Percentiles rank a stretch among this genome's conserved stretches.
Evolutionary conservation across 2,329 filamentous ascomycete genomes (phyloP).

Genomic region (Botrytis deweyae): DNA sequence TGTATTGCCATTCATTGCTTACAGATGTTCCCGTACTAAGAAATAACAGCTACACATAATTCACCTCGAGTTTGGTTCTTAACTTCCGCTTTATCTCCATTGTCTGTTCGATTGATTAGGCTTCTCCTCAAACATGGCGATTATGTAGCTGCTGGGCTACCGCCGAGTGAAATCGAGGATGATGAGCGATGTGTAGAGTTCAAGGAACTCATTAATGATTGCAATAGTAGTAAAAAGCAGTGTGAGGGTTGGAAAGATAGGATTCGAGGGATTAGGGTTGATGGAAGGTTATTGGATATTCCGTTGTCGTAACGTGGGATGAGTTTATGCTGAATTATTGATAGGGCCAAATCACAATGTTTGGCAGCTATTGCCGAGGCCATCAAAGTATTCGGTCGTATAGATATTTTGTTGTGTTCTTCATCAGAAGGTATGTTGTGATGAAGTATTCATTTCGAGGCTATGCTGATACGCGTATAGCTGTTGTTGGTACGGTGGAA

Average conservation of each 20-base stretch:
- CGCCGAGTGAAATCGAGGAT: constrained; percentile 75
- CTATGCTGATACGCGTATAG: constrained; percentile 44
- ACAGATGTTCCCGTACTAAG: constrained; percentile 23
- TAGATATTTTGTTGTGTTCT: constrained; percentile 90
- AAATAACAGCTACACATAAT: constrained; percentile 54
- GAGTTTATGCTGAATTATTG: neutral
- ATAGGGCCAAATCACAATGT: constrained; percentile 40
- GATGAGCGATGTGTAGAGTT: constrained; percentile 76
- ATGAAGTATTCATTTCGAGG: too few species aligned
- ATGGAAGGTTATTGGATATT: constrained; percentile 45
- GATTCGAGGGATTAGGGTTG: constrained; percentile 64
- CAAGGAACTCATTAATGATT: constrained; percentile 72
- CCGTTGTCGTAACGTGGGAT: neutral
- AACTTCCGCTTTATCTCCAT: constrained; percentile 80
- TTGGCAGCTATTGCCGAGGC: constrained; percentile 82
- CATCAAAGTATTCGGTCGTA: constrained; percentile 75
- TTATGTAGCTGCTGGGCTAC: constrained; percentile 80
- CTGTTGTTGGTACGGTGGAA: constrained; percentile 86
- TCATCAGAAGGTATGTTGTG: constrained; percentile 69
- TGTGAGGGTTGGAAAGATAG: constrained; percentile 79
- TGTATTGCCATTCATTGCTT: neutral
- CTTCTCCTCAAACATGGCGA: constrained; percentile 88
- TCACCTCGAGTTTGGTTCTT: constrained; percentile 90
- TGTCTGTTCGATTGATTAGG: constrained; percentile 78
- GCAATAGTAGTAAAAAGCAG: constrained; percentile 60